Evolutionary conservation across 2,329 filamentous ascomycete species (phyloP).

Genomic region (Colletotrichum tamarilloi): DNA sequence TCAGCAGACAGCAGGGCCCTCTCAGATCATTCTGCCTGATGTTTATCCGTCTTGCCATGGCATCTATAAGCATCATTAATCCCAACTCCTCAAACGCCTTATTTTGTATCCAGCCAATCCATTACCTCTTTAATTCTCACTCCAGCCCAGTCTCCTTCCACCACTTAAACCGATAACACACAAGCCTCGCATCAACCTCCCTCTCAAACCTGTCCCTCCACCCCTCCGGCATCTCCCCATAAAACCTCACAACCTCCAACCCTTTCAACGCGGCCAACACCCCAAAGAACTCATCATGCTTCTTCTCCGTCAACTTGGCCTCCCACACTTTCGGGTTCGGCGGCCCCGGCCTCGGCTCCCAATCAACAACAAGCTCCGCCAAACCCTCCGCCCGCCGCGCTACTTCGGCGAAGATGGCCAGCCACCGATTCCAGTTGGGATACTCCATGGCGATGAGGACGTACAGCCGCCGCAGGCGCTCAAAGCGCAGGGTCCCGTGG

Average conservation of each 20-base stretch:
- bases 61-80: not conserved
- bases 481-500: slow-evolving; percentile 41
- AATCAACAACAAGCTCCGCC: slow-evolving; percentile 43
- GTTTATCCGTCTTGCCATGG: not conserved
- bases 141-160: slow-evolving; percentile 31
- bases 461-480: slow-evolving; percentile 40
- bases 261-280: slow-evolving; percentile 1
- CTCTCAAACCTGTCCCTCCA: slow-evolving; percentile 26
- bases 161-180: slow-evolving; percentile 17
- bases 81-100: not conserved
- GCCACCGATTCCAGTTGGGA: slow-evolving; percentile 46
- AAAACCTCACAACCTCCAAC: slow-evolving; percentile 18
- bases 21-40: not conserved
- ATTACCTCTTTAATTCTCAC: not conserved
- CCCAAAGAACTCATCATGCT: slow-evolving; percentile 23
- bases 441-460: slow-evolving; percentile 42
- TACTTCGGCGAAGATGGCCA: slow-evolving; percentile 42
- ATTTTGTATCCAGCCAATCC: not conserved
- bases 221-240: slow-evolving; percentile 17
- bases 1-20: not conserved
- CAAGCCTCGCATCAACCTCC: slow-evolving; percentile 2
- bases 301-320: slow-evolving; percentile 21
- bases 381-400: slow-evolving; percentile 34
- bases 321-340: slow-evolving; percentile 17
- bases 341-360: slow-evolving; percentile 39